Evolutionary conservation across 345 rosid species (phyloP), one percentile per base, ranked within the genome.

Genomic region (Gossypium thurberi): DNA sequence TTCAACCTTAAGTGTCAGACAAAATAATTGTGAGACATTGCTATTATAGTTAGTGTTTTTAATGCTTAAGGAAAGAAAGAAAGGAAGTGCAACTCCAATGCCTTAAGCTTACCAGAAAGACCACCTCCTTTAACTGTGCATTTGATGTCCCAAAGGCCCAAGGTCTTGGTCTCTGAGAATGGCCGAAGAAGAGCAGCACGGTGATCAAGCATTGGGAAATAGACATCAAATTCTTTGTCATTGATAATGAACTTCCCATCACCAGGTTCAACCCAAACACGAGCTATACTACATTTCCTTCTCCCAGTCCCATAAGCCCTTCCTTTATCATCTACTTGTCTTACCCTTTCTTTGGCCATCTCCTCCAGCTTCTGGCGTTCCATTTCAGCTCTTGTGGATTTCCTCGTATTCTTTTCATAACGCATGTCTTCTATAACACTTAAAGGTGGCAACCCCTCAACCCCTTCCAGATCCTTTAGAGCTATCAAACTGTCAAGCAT

Each of bases 121-220:
- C 99, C 98, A 61, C 99, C 99, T 37, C 99, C 99, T 85, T 89
- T 86, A 61, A 95, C 98, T 20, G 97, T 91, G 76, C 93, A 95
- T 37, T 77, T 79, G 9, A 92, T 76, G 78, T 95, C 93, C 99
- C 99, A 95, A 64, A 84, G 89, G 21, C 99, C 99, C 82, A 95
- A 84, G 60, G 99, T 92, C 84, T 95, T 90, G n/a, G 99, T 91
- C 83, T 95, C 98, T 5, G 90, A 79, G 78, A 94, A 89, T 43
- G 98, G 98, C 48, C 97, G 90, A n/a, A 92, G 87, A 79, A 94
- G 93, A 33, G 98, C 85, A 75, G 97, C 98, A 11, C 97, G 92
- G 25, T 94, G 93, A 78, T 94, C 98, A 74, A 92, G 97, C 95
- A 92, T 82, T 25, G 98, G 98, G 78, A 94, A 94, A 73, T 88